Percentiles rank a stretch among this genome's conserved stretches.
Conservation (phyloP, 371 early-diverging fungal species). For the Mucor plumbeus region DNA sequence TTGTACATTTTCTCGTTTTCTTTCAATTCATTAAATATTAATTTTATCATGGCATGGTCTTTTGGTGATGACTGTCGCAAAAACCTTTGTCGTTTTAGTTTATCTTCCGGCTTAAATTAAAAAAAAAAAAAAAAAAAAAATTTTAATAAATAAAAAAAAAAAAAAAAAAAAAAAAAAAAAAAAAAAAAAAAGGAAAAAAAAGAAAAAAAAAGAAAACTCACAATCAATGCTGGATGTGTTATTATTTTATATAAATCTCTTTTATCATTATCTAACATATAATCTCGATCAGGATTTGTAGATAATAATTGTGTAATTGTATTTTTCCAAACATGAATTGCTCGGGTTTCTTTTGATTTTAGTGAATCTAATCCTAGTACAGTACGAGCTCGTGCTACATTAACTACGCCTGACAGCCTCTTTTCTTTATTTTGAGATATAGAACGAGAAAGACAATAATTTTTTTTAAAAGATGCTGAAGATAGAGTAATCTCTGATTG, state of each 20-base stretch:
- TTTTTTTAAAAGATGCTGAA: slow-evolving; percentile 3
- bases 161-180: not conserved
- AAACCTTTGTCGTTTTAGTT: slow-evolving; percentile 30
- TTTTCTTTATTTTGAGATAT: slow-evolving; percentile 8
- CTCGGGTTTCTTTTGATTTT: slow-evolving; percentile 22
- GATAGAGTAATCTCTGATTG: slow-evolving; percentile 19
- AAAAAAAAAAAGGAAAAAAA: not conserved
- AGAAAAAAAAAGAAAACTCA: too few species aligned
- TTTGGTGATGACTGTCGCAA: slow-evolving; percentile 26
- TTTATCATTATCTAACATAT: not conserved
- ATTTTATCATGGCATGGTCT: slow-evolving; percentile 24
- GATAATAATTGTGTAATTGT: slow-evolving; percentile 18
- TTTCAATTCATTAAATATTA: slow-evolving; percentile 32
- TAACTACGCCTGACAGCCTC: slow-evolving; percentile 17
- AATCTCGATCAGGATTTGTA: not conserved
- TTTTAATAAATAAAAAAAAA: not conserved
- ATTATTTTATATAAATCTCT: slow-evolving; percentile 15
- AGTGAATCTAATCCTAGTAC: slow-evolving; percentile 23
- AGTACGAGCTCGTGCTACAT: slow-evolving; percentile 28
- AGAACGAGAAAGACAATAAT: slow-evolving; percentile 7
- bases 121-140: not conserved
- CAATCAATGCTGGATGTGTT: slow-evolving; percentile 17
- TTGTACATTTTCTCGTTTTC: slow-evolving; percentile 41
- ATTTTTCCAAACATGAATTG: slow-evolving; percentile 27
- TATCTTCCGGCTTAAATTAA: slow-evolving; percentile 12